Evolutionary conservation across 169 alveolate genomes (phyloP).

Genomic region (Plasmodium fragile): DNA sequence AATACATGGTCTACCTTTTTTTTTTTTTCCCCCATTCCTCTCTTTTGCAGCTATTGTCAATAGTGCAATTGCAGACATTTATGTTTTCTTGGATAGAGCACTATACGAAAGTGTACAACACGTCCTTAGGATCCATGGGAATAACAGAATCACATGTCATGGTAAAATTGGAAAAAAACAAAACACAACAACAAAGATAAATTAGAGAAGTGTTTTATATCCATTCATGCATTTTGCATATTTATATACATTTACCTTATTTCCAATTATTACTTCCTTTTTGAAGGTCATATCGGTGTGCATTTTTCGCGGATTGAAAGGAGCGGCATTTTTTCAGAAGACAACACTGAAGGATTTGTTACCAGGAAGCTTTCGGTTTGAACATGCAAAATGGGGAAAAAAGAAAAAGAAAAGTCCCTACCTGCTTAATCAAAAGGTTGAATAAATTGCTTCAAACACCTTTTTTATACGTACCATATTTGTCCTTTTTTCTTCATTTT

Average conservation of each 20-base stretch:
- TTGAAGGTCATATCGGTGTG: constrained; percentile 49
- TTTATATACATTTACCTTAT: neutral
- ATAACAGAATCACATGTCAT: constrained; percentile 26
- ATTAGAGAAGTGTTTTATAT: neutral
- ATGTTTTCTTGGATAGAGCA: constrained; percentile 63
- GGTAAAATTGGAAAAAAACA: constrained; percentile 30
- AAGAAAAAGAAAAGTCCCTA: neutral
- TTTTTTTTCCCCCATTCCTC: neutral
- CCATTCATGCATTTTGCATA: neutral
- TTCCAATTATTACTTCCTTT: constrained; percentile 9
- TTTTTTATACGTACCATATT: neutral
- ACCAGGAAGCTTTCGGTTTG: constrained; percentile 34
- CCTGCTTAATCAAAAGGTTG: neutral
- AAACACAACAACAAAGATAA: neutral
- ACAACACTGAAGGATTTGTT: constrained; percentile 17
- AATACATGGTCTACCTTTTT: neutral
- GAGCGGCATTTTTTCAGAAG: constrained; percentile 16
- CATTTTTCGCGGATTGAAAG: constrained; percentile 55
- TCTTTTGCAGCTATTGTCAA: constrained; percentile 14
- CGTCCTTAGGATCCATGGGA: constrained; percentile 43
- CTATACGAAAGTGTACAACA: constrained; percentile 43
- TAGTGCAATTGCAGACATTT: constrained; percentile 18
- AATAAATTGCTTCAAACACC: neutral
- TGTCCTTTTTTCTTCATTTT: neutral
- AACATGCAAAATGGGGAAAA: neutral